Conservation (phyloP, 345 rosid species). For the Geranium brycei region DNA sequence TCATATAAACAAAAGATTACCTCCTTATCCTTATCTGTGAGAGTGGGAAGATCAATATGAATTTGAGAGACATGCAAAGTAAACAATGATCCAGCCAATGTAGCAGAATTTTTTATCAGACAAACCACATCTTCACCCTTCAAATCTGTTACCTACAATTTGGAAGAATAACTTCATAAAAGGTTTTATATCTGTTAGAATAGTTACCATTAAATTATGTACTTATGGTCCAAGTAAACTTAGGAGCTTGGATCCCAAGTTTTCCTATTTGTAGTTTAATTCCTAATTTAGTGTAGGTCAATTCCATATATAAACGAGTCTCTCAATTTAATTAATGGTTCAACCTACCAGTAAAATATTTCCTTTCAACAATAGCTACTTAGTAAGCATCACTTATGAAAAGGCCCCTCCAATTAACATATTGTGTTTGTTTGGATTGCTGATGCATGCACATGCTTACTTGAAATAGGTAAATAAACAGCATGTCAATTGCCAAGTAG, state of each 20-base stretch:
- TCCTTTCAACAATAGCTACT: neutral
- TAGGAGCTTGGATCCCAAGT: no score
- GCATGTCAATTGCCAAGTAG: constrained; percentile 1
- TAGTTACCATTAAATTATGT: no score
- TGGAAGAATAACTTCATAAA: constrained; percentile 8
- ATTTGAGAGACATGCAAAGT: constrained; percentile 64
- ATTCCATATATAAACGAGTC: no score
- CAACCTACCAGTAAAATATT: no score
- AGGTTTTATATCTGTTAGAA: neutral
- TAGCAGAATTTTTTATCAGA: constrained; percentile 50
- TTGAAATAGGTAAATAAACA: neutral
- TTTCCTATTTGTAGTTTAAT: no score
- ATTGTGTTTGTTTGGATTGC: neutral
- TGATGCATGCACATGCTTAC: neutral
- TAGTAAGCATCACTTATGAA: no score
- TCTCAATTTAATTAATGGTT: no score
- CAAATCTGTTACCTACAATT: constrained; percentile 37
- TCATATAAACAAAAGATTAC: constrained; percentile 11
- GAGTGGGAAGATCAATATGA: constrained; percentile 49
- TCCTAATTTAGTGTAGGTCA: no score
- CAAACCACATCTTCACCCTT: constrained; percentile 58
- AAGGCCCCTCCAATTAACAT: neutral
- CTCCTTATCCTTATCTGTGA: constrained; percentile 53
- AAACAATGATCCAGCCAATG: constrained; percentile 38
- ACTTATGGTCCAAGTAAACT: no score